These are phyloP conservation scores for Exophiala spinifera DNA, from an alignment of 2,329 filamentous ascomycete species.

Conservation along the genomic window DNA sequence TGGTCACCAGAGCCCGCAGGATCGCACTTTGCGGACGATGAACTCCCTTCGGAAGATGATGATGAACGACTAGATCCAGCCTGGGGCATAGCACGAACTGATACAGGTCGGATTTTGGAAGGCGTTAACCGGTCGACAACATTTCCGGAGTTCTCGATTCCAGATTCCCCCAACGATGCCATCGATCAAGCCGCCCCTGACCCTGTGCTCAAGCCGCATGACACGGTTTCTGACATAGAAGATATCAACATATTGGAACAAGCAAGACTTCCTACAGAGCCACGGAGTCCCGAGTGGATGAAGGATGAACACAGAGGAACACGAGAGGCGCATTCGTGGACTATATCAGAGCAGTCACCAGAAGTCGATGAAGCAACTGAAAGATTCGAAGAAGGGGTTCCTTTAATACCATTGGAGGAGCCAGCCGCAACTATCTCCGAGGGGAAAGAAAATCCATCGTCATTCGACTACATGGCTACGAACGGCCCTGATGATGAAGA, in stretches of 20 bases:
- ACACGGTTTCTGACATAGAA: background rate
- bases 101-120: slow-evolving; percentile 24
- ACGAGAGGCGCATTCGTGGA: slow-evolving; percentile 12
- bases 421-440: background rate
- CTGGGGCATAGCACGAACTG: slow-evolving; percentile 26
- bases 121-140: slow-evolving; percentile 25
- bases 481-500: slow-evolving; percentile 13
- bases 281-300: slow-evolving; percentile 7
- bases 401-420: slow-evolving; percentile 20
- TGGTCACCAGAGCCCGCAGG: slow-evolving; percentile 3
- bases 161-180: background rate
- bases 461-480: no score
- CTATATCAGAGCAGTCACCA: slow-evolving; percentile 10
- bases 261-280: slow-evolving; percentile 1
- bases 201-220: background rate
- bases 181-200: no score
- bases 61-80: slow-evolving; percentile 27
- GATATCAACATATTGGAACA: background rate
- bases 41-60: slow-evolving; percentile 24
- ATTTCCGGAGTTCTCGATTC: slow-evolving; percentile 20
- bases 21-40: slow-evolving; percentile 9
- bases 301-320: slow-evolving; percentile 7
- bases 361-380: slow-evolving; percentile 9
- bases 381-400: slow-evolving; percentile 28
- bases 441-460: background rate